Evolutionary conservation across 257 asterid species (phyloP).

Genomic region (Lithospermum erythrorhizon): DNA sequence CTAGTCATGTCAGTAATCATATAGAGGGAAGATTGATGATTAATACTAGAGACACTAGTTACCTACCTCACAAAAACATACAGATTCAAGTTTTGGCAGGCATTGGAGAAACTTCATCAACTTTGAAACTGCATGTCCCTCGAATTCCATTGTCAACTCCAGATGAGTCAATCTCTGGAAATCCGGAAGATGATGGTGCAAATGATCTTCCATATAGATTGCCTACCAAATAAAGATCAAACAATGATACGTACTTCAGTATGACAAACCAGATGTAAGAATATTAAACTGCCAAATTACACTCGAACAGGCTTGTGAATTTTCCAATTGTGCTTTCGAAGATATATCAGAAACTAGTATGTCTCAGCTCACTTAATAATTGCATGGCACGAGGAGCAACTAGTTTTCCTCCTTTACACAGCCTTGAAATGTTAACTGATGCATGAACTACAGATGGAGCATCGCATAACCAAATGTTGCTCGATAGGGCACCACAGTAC

Average conservation of each 20-base stretch:
- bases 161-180: slow-evolving; percentile 29
- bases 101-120: slow-evolving; percentile 26
- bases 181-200: slow-evolving; percentile 19
- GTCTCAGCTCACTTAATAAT: slow-evolving; percentile 25
- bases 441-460: slow-evolving; percentile 23
- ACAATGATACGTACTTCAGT: slow-evolving; percentile 2
- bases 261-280: background rate
- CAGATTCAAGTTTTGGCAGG: slow-evolving; percentile 34
- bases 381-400: slow-evolving; percentile 26
- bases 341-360: slow-evolving; percentile 24
- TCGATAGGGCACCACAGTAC: slow-evolving; percentile 38
- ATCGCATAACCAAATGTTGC: slow-evolving; percentile 23
- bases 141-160: slow-evolving; percentile 32
- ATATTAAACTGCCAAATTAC: background rate
- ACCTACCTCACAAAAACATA: slow-evolving; percentile 31
- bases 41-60: background rate
- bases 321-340: slow-evolving; percentile 35
- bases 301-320: slow-evolving; percentile 6
- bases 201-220: slow-evolving; percentile 19
- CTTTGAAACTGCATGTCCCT: slow-evolving; percentile 12
- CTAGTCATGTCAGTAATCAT: slow-evolving; percentile 2
- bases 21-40: background rate
- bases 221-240: slow-evolving; percentile 21
- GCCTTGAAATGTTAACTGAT: slow-evolving; percentile 24
- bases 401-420: slow-evolving; percentile 12